phyloP scores from a whole-genome alignment of 768 basidiomycete species.

The Rossbeevera mucosa region DNA sequence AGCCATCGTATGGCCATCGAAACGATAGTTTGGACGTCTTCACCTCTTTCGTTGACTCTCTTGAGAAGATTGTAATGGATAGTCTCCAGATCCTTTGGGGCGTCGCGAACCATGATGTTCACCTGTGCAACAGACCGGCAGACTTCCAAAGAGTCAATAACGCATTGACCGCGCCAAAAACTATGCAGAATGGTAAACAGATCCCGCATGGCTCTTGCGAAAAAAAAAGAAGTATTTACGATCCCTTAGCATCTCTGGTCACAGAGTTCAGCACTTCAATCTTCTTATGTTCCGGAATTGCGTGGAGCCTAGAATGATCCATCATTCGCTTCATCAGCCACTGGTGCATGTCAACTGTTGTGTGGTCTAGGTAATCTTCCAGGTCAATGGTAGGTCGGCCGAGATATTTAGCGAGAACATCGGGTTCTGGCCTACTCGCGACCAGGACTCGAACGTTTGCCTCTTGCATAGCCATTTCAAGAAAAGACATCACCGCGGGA shows the following conservation, averaged over 20 bases:
- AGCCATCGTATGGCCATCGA: constrained; percentile 23
- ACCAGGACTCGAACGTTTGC: constrained; percentile 22
- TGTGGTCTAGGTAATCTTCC: constrained; percentile 20
- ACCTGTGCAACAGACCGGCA: constrained; percentile 25
- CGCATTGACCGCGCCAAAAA: constrained; percentile 28
- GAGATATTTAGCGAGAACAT: constrained; percentile 15
- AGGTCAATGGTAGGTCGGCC: constrained; percentile 18
- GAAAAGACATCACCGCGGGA: constrained; percentile 16
- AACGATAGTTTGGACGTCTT: constrained; percentile 24
- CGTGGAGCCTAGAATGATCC: constrained; percentile 19
- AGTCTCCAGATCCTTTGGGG: constrained; percentile 20
- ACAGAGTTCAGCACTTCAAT: constrained; percentile 17
- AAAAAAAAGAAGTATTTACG: constrained; percentile 13
- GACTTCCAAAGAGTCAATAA: constrained; percentile 23
- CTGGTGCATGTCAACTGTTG: constrained; percentile 20
- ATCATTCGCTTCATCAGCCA: constrained; percentile 25
- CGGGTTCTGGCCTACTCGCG: constrained; percentile 20
- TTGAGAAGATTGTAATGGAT: constrained; percentile 20
- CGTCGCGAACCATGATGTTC: constrained; percentile 13
- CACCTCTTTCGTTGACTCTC: constrained; percentile 19
- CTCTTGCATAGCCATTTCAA: constrained; percentile 22
- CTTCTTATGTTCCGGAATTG: constrained; percentile 22
- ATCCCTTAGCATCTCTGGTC: constrained; percentile 12
- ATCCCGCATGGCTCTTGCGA: neutral
- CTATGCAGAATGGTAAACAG: constrained; percentile 7